Evolutionary conservation across 2,329 filamentous ascomycete species (phyloP), one percentile per base, ranked within the genome.

Genomic region (Aspergillus candidus): DNA sequence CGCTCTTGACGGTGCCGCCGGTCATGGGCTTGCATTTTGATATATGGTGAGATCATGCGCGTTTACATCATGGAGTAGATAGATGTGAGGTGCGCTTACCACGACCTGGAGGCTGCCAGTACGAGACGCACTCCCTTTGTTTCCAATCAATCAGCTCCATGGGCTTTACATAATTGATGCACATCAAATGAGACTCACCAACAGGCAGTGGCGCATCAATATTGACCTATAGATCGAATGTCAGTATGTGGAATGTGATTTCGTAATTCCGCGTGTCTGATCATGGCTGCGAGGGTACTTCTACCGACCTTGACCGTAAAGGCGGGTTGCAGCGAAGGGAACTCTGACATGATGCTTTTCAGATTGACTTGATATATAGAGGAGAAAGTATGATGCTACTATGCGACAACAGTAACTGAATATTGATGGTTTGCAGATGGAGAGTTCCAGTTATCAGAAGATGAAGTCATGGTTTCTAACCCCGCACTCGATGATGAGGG

Each of bases 281-380:
- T 27, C 22, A 6, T 27, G 6, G 8, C 22, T 27, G 7, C 7
- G 7, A 8, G 22, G 7, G 8, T 6, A 10, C 22, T 27, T 27
- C 22, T 7, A 39, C 40, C 31, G 51, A 69, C 67, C 51, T 55
- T 53, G 38, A 72, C 48, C 13, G 66, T 70, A 41, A 71, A 67
- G 12, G 68, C 68, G 4, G 67, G 68, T 48, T 68, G 54, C 38
- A 70, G 53, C 29, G 52, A 56, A 11, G 69, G 68, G 40, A 66
- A 70, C 36, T 56, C 60, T 11, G 66, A 54, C 62, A 68, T 67
- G 38, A 22, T 57, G 47, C 52, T 59, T 39, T 27, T 10, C 8
- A 2, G 6, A 6, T 27, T 7, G 22, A 10, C 2, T 27, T 10
- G 22, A 27, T 8, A 10, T 27, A 10, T 27, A 27, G 22, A 27